phyloP scores from a whole-genome alignment of 2,329 filamentous ascomycete genomes.

The Cladophialophora immunda region DNA sequence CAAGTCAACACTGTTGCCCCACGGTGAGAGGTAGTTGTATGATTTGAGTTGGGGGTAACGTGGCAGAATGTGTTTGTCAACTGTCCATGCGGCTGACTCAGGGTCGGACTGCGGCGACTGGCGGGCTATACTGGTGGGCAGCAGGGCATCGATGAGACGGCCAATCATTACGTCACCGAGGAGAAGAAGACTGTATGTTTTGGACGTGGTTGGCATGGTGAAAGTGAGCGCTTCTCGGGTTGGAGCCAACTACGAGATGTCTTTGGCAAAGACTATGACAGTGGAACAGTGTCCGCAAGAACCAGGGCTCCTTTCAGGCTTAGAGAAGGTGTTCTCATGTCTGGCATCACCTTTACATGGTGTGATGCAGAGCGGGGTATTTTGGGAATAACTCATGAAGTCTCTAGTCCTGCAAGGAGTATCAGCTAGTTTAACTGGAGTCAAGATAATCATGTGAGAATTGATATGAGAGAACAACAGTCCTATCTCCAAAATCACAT shows the following conservation, averaged over 20 bases:
- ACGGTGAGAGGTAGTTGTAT: conserved; percentile 45
- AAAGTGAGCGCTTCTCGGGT: not conserved
- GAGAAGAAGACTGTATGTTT: conserved; percentile 45
- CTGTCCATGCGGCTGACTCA: conserved; percentile 40
- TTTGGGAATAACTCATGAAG: not conserved
- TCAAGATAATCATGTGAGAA: no score
- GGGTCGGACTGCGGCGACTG: conserved; percentile 43
- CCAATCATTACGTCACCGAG: conserved; percentile 55
- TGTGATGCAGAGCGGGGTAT: not conserved
- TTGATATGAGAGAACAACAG: no score
- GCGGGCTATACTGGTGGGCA: conserved; percentile 39
- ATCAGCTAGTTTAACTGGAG: no score
- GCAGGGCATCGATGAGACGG: conserved; percentile 52
- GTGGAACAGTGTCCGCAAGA: no score
- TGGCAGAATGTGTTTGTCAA: conserved; percentile 33
- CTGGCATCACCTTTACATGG: not conserved
- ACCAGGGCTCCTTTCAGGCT: no score
- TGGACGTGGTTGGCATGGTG: not conserved
- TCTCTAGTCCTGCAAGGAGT: not conserved
- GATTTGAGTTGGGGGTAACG: conserved; percentile 36
- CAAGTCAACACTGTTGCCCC: conserved; percentile 48
- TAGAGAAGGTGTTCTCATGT: no score
- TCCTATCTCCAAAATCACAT: no score
- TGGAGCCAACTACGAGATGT: not conserved
- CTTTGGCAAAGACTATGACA: no score